These are phyloP conservation scores for Wickerhamomyces xylosicus DNA, from an alignment of 805 yeast species.

Conservation along the genomic window DNA sequence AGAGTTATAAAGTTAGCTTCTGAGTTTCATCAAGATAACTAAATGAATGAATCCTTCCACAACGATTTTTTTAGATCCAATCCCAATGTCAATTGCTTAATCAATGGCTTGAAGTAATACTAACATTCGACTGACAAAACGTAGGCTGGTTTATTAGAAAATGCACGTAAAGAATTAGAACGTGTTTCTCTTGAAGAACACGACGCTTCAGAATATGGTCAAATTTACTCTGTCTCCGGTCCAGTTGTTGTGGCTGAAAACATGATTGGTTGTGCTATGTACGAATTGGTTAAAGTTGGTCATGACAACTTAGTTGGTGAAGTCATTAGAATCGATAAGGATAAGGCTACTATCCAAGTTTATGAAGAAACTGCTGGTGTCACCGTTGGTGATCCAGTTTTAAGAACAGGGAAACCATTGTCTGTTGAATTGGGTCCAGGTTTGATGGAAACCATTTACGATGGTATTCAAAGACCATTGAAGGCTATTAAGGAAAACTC, in stretches of 20 bases:
- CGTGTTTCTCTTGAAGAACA: conserved; percentile 72
- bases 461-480: conserved; percentile 98
- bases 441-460: conserved; percentile 97
- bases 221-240: conserved; percentile 91
- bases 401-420: conserved; percentile 97
- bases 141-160: conserved; percentile 96
- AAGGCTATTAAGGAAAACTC: conserved; percentile 82
- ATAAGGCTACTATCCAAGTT: conserved; percentile 96
- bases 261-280: conserved; percentile 99
- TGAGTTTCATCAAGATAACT: too few relatives aligned
- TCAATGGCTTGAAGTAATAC: too few relatives aligned
- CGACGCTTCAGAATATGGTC: conserved; percentile 75
- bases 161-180: conserved; percentile 89
- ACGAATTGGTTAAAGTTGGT: conserved; percentile 96
- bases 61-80: too few relatives aligned
- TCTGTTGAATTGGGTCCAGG: conserved; percentile 99
- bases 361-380: conserved; percentile 99
- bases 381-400: conserved; percentile 97
- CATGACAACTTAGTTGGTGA: conserved; percentile 97
- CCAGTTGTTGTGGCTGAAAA: conserved; percentile 97
- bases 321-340: conserved; percentile 93
- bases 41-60: too few relatives aligned
- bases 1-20: too few relatives aligned
- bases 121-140: too few relatives aligned
- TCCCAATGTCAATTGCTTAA: too few relatives aligned